Evolutionary conservation across 2,329 filamentous ascomycete genomes (phyloP), one percentile per base, ranked within the genome.

Genomic region (Simplicillium aogashimaense): DNA sequence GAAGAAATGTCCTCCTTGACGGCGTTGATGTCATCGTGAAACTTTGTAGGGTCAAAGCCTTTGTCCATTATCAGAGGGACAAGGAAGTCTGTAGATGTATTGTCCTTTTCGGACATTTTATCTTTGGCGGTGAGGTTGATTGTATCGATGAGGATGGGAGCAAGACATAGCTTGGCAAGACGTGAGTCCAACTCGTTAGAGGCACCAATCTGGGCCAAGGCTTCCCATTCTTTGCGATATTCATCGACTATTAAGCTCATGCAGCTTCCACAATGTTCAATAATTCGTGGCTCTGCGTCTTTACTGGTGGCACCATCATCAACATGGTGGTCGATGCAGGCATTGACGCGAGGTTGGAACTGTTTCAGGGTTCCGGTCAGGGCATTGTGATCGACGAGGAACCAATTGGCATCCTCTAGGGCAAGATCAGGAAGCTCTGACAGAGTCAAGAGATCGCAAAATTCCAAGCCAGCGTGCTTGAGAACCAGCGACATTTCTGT

Each of bases 331-430:
- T 92, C 86, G 40, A 92, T 73, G 47, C 81, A 81, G 4, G 81
- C 83, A 4, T 69, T 60, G 0, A 89, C 72, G 8, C 65, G 63
- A 4, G 53, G 45, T 0, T 62, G 60, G 52, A 77, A 85, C 13
- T 66, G 58, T 30, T 56, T 59, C 13, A 90, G 63, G 12, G 60
- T 51, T 0, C 83, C 83, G 6, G 81, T 81, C 36, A 86, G 65
- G 1, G 67, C 70, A 54, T 92, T 92, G 65, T 92, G 86, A 60
- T 92, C 86, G 4, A 92, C 83, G 1, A 92, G 66, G 14, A 86
- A 61, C 83, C 83, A 88, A 37, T 65, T 66, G 2, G 82, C 81
- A 36, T 76, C 71, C 18, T 72, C 66, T 0, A 76, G 66, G 1
- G 57, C 50, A 10, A 83, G 54, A 32, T 54, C 59, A 2, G 67